Base-by-base conservation (phyloP, 2,329 filamentous ascomycete genomes). In the Trichoderma brevicompactum region DNA sequence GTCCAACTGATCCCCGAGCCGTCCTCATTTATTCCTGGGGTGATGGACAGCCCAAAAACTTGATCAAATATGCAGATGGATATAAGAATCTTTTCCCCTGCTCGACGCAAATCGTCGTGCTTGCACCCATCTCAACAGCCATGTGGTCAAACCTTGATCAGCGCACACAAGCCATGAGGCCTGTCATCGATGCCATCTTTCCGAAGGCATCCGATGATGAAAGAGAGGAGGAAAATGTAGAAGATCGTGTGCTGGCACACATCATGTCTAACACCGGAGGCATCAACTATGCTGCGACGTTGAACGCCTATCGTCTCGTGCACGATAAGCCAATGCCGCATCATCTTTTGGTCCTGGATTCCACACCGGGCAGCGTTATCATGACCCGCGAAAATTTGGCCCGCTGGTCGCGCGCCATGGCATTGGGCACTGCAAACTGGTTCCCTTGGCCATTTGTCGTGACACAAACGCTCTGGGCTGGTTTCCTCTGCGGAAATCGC, bases 211-310 rank as follows among this genome's bases (percentile, higher is more conserved):
- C 65, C 3, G 67, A 65, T 12, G 68, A 54, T 70, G 69, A 23
- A 65, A 72, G 66, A 74, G 54, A 74, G 8, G 17, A 10, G 10
- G 41, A 56, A 23, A 43, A 28, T 17, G 19, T 38, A 3, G 53
- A 65, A 41, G 46, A 78, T 2, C 67, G 69, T 5, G 74, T 87
- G 12, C 74, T 87, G 17, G 71, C 84, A 1, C 85, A 87, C 64
- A 75, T 77, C 68, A 85, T 87, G 80, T 87, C 84, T 67, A 87
- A 86, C 72, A 86, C 84, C 0, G 85, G 85, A 13, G 83, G 79
- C 15, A 84, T 85, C 65, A 84, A 82, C 75, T 79, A 80, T 55
- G 82, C 81, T 0, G 79, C 83, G 1, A 79, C 81, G 0, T 70
- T 85, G 12, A 78, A 84, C 67, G 81, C 79, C 0, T 85, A 82